Evolutionary conservation across 1,284 basidiomycete species (phyloP), one percentile per base, ranked within the genome.

Genomic region (Cerioporus squamosus): DNA sequence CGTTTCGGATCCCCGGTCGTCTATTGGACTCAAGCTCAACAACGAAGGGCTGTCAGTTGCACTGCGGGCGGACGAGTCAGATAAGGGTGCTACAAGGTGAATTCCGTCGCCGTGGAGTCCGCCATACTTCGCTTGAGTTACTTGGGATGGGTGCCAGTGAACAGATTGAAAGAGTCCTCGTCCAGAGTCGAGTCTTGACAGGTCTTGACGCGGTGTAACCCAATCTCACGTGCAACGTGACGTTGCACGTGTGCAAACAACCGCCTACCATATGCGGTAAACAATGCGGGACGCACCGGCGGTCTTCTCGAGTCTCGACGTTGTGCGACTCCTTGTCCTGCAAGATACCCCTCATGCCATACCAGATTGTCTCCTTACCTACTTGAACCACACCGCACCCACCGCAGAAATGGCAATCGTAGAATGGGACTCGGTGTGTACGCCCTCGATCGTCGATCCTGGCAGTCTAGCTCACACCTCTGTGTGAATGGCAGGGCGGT

Each of bases 351-450:
- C 14, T 23, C 38, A 40, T 42, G n/a, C 12, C 17, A 26, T 51
- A 23, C 29, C 50, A 44, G 14, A 12, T 44, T 15, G 14, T 22
- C 18, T 8, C 14, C 17, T 17, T 10, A 10, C 33, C 33, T 17
- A 12, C 33, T 12, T 36, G 33, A 36, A 12, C 10, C 12, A 24
- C 50, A 57, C 18, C 23, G 7, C 29, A 29, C 7, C 8, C 33
- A 36, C 40, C 20, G 33, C 38, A 51, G 15, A 31, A 2, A 60
- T 64, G 59, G 50, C 57, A 18, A 47, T n/a, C 5, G 67, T 80
- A 44, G 78, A 80, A 59, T 80, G 79, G 79, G 74, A 79, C 45
- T 72, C 78, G 57, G 73, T 74, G 55, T 61, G 69, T 66, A 17
- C 42, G 50, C 53, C 29, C 22, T 26, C 17, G 6, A 2, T 36